These are phyloP conservation scores for Rhodomyrtus tomentosa DNA, from an alignment of 345 rosid genomes.

Conservation along the genomic window DNA sequence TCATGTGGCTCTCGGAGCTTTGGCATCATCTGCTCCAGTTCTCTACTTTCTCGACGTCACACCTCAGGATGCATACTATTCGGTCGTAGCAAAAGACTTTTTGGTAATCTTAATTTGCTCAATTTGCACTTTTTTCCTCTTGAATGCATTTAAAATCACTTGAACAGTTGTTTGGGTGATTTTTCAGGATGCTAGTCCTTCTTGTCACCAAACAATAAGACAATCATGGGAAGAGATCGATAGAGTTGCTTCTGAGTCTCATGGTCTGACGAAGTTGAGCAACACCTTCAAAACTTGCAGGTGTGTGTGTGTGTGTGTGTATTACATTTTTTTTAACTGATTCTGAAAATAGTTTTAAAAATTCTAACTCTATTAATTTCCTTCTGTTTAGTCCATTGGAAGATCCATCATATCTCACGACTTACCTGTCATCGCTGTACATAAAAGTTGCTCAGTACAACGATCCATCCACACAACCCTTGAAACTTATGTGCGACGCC, in stretches of 20 bases:
- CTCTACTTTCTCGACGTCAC: slow-evolving; percentile 46
- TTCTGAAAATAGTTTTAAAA: neutral
- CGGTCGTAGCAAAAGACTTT: neutral
- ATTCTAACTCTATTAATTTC: neutral
- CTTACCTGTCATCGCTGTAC: fast-evolving
- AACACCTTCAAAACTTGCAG: neutral
- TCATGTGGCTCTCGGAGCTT: slow-evolving; percentile 58
- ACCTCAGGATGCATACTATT: neutral
- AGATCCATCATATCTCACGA: neutral
- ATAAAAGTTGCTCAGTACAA: fast-evolving
- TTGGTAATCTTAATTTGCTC: neutral
- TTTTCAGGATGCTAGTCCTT: neutral
- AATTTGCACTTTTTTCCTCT: too few species aligned
- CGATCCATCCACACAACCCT: neutral
- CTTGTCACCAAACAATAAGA: neutral
- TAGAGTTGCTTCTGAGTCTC: neutral
- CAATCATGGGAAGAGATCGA: neutral
- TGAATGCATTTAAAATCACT: neutral
- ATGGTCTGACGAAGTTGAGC: neutral
- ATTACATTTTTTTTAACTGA: neutral
- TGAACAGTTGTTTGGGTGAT: neutral
- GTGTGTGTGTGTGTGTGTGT: neutral
- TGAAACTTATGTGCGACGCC: neutral
- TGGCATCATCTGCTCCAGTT: slow-evolving; percentile 69
- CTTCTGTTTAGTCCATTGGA: neutral